Conservation (phyloP, 257 asterid genomes). For the Paraleonurus japonicus region DNA sequence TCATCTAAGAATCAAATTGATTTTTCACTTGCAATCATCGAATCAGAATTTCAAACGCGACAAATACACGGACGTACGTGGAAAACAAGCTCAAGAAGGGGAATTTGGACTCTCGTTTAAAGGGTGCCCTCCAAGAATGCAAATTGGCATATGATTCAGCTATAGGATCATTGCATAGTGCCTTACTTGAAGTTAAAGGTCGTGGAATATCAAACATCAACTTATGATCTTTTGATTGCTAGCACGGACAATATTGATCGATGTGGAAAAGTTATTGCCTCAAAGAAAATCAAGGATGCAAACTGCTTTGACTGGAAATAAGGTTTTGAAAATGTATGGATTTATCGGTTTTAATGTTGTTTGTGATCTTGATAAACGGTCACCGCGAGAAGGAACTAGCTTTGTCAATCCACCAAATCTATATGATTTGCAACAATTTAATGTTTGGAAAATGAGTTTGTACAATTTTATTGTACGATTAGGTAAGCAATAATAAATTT, state of each 20-base stretch:
- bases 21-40: slow-evolving; percentile 4
- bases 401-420: too few relatives aligned
- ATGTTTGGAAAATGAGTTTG: too few relatives aligned
- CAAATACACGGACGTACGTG: background rate
- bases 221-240: slow-evolving; percentile 25
- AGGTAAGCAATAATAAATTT: too few relatives aligned
- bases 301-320: slow-evolving; percentile 17
- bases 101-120: background rate
- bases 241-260: background rate
- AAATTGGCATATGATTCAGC: background rate
- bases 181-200: background rate
- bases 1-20: background rate
- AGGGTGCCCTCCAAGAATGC: slow-evolving; percentile 17
- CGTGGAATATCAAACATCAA: slow-evolving; percentile 16
- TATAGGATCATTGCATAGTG: background rate
- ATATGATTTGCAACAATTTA: too few relatives aligned
- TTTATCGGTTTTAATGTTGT: slow-evolving; percentile 1
- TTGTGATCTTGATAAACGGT: background rate
- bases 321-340: slow-evolving; percentile 1
- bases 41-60: slow-evolving; percentile 16
- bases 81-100: background rate
- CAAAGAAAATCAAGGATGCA: slow-evolving; percentile 5
- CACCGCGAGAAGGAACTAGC: too few relatives aligned
- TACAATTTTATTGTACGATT: too few relatives aligned
- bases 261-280: background rate